A percentile compares a stretch with the other conserved stretches of the same genome.
phyloP scores from a whole-genome alignment of 345 rosid species.

The Heritiera littoralis region DNA sequence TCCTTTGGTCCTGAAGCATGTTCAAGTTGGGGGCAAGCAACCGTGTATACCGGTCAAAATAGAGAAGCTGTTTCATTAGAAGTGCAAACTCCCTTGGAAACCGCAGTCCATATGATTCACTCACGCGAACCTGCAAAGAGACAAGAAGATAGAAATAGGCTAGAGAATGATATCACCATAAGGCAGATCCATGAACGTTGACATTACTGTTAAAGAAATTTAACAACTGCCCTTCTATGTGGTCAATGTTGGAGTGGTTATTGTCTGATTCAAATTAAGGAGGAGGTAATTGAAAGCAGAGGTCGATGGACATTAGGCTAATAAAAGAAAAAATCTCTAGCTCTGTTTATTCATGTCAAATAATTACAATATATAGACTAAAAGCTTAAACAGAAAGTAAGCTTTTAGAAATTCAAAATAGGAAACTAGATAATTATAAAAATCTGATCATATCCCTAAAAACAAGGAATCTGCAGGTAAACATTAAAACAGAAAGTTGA shows the following conservation, averaged over 20 bases:
- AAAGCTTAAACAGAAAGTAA: too few relatives aligned
- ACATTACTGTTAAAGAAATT: not conserved
- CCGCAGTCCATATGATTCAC: conserved; percentile 86
- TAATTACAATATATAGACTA: too few relatives aligned
- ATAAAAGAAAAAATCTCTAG: too few relatives aligned
- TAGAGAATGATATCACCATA: not conserved
- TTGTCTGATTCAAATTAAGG: not conserved
- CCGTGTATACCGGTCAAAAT: conserved; percentile 90
- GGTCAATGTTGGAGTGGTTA: not conserved
- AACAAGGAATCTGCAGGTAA: too few relatives aligned
- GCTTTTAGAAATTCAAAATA: too few relatives aligned
- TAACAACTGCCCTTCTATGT: not conserved
- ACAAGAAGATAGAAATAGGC: not conserved
- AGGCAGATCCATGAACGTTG: not conserved
- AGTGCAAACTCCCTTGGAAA: conserved; percentile 96
- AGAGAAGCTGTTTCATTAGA: conserved; percentile 95
- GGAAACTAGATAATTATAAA: too few relatives aligned
- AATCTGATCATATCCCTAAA: too few relatives aligned
- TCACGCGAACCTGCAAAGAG: conserved; percentile 62
- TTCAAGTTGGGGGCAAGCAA: conserved; percentile 86
- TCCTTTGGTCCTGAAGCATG: conserved; percentile 97
- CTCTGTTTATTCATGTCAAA: too few relatives aligned
- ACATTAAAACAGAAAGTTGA: too few relatives aligned
- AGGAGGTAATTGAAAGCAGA: too few relatives aligned
- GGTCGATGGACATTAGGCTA: too few relatives aligned